Conservation (phyloP, 2,329 filamentous ascomycete species). For the Fusarium vanettenii region DNA sequence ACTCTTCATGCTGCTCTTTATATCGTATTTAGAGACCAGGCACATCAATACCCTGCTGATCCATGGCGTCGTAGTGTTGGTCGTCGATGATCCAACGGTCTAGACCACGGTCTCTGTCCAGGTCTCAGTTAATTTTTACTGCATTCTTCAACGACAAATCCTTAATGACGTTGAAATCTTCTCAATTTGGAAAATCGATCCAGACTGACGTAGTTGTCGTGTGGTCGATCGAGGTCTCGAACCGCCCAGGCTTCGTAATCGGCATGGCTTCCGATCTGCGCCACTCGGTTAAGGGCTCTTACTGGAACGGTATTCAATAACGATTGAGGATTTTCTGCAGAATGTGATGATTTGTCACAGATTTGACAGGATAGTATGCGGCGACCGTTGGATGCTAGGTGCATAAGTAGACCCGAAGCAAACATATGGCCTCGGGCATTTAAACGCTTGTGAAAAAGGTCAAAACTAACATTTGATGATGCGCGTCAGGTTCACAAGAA, state of each 20-base stretch:
- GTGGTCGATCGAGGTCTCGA: neutral
- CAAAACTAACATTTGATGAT: neutral
- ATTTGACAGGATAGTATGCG: neutral
- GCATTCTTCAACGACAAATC: neutral
- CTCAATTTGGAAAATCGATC: neutral
- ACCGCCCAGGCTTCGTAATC: neutral
- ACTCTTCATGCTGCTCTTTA: neutral
- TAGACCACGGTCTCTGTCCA: constrained; percentile 4
- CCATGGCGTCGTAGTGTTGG: neutral
- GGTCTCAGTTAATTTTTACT: neutral
- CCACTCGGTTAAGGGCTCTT: neutral
- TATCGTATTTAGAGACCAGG: neutral
- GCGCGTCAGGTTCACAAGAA: neutral
- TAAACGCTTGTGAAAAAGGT: neutral
- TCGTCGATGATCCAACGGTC: neutral
- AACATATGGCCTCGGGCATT: neutral
- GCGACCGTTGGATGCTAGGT: neutral
- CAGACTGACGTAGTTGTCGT: neutral
- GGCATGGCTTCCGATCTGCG: neutral
- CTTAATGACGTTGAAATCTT: neutral
- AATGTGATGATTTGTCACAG: neutral
- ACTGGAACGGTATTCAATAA: neutral
- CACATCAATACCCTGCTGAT: neutral
- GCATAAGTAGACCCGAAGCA: neutral
- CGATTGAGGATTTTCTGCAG: neutral